A percentile compares a stretch with the other conserved stretches of the same genome.
These are phyloP conservation scores for Friedmanniomyces simplex DNA, from an alignment of 495 filamentous ascomycete genomes.

Conservation along the genomic window DNA sequence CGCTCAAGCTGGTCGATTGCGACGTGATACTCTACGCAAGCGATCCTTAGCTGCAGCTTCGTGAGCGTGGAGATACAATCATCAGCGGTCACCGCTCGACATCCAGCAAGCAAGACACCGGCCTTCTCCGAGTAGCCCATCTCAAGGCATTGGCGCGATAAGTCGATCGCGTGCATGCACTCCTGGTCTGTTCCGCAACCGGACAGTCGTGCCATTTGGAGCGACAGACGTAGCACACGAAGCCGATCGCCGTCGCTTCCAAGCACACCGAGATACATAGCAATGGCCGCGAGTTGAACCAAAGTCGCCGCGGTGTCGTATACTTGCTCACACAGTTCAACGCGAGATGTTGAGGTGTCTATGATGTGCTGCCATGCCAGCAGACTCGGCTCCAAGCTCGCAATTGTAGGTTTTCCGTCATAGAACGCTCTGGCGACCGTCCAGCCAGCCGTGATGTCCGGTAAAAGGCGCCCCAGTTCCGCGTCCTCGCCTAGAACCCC, in stretches of 20 bases:
- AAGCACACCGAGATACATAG: slow-evolving; percentile 69
- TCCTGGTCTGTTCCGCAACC: neutral
- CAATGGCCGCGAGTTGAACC: slow-evolving; percentile 54
- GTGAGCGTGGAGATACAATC: slow-evolving; percentile 36
- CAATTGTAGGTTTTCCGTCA: slow-evolving; percentile 32
- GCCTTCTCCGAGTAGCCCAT: slow-evolving; percentile 72
- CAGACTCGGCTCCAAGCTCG: slow-evolving; percentile 40
- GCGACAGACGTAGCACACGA: slow-evolving; percentile 39
- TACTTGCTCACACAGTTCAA: slow-evolving; percentile 44
- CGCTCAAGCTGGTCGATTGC: slow-evolving; percentile 46
- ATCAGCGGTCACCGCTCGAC: slow-evolving; percentile 21
- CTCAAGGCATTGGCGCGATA: slow-evolving; percentile 63
- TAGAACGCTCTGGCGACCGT: slow-evolving; percentile 43
- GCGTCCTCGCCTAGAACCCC: slow-evolving; percentile 41
- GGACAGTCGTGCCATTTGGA: slow-evolving; percentile 30
- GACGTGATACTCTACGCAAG: slow-evolving; percentile 63
- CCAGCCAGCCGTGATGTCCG: slow-evolving; percentile 50
- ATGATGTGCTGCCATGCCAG: slow-evolving; percentile 43
- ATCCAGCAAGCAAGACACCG: neutral
- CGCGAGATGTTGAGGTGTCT: slow-evolving; percentile 37
- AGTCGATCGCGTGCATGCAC: slow-evolving; percentile 27
- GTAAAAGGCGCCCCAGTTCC: slow-evolving; percentile 41
- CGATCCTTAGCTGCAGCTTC: slow-evolving; percentile 64
- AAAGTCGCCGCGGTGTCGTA: slow-evolving; percentile 52
- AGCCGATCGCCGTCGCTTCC: slow-evolving; percentile 42